A percentile compares a stretch with the other conserved stretches of the same genome.
Evolutionary conservation across 2,329 filamentous ascomycete genomes (phyloP).

Genomic region (Daldinia sp.): DNA sequence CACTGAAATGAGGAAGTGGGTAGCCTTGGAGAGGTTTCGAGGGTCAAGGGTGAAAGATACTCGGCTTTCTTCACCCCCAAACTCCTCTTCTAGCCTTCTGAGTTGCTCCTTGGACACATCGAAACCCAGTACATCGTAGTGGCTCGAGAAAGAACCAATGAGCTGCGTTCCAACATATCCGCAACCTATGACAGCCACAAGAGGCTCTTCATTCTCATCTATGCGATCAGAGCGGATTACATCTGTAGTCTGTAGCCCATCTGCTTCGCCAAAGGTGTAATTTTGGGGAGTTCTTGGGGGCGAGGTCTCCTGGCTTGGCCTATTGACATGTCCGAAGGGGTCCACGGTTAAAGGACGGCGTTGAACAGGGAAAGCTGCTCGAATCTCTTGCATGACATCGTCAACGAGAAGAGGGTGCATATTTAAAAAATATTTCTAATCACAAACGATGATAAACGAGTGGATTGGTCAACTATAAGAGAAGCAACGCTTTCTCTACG

Average conservation of each 20-base stretch:
- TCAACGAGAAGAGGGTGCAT: slow-evolving; percentile 14
- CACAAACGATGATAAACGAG: neutral
- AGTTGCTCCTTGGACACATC: slow-evolving; percentile 55
- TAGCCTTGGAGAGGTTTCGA: slow-evolving; percentile 52
- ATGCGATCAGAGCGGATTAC: slow-evolving; percentile 16
- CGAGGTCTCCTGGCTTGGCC: slow-evolving; percentile 25
- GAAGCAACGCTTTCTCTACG: neutral
- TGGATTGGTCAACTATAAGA: neutral
- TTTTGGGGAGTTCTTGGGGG: slow-evolving; percentile 23
- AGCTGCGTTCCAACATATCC: slow-evolving; percentile 63
- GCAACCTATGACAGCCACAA: slow-evolving; percentile 60
- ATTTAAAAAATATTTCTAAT: neutral
- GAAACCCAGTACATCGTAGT: slow-evolving; percentile 56
- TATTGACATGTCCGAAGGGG: neutral
- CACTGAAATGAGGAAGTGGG: slow-evolving; percentile 63
- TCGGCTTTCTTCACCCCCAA: slow-evolving; percentile 39
- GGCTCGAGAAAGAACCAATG: slow-evolving; percentile 52
- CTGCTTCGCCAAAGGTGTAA: slow-evolving; percentile 8
- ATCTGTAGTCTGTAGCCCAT: slow-evolving; percentile 4
- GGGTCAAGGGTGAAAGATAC: slow-evolving; percentile 52
- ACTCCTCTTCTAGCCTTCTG: slow-evolving; percentile 45
- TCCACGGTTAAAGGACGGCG: slow-evolving; percentile 10
- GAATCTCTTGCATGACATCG: slow-evolving; percentile 12
- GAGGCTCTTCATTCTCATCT: slow-evolving; percentile 41
- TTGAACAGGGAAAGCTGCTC: slow-evolving; percentile 7